phyloP scores from a whole-genome alignment of 2,329 filamentous ascomycete genomes.

The Penicillium olsonii region DNA sequence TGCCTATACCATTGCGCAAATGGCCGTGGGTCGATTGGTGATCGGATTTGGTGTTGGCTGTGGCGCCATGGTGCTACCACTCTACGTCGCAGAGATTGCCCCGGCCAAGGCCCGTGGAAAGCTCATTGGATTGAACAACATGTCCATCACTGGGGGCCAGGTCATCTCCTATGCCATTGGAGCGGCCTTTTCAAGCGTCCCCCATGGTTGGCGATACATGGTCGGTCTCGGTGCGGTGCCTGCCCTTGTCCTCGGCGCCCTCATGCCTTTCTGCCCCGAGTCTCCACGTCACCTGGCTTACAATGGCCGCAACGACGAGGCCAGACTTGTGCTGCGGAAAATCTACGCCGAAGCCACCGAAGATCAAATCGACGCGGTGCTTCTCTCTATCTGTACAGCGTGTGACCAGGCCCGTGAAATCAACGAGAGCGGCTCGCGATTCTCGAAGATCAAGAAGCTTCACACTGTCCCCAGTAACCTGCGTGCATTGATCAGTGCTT shows the following conservation, averaged over 20 bases:
- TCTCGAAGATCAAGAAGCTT: constrained; percentile 50
- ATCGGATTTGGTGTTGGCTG: constrained; percentile 54
- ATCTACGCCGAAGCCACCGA: constrained; percentile 35
- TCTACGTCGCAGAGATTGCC: constrained; percentile 54
- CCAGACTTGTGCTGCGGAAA: constrained; percentile 36
- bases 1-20: constrained; percentile 44
- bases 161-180: constrained; percentile 47
- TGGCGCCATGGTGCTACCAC: constrained; percentile 50
- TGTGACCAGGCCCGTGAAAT: constrained; percentile 46
- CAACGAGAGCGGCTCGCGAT: constrained; percentile 43
- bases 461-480: constrained; percentile 39
- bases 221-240: constrained; percentile 52
- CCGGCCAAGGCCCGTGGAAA: constrained; percentile 52
- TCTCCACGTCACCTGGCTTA: constrained; percentile 29
- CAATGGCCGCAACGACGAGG: constrained; percentile 19
- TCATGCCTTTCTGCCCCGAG: constrained; percentile 50
- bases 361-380: constrained; percentile 48
- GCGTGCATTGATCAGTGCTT: constrained; percentile 49
- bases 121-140: constrained; percentile 46
- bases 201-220: constrained; percentile 53
- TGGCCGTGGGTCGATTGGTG: constrained; percentile 49
- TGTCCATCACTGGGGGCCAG: constrained; percentile 47
- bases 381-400: constrained; percentile 43
- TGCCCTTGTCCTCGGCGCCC: constrained; percentile 45
- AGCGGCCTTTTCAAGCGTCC: constrained; percentile 43